Percentiles rank a stretch among this genome's conserved stretches.
phyloP scores from a whole-genome alignment of 2,329 filamentous ascomycete species.

The Fonsecaea nubica region DNA sequence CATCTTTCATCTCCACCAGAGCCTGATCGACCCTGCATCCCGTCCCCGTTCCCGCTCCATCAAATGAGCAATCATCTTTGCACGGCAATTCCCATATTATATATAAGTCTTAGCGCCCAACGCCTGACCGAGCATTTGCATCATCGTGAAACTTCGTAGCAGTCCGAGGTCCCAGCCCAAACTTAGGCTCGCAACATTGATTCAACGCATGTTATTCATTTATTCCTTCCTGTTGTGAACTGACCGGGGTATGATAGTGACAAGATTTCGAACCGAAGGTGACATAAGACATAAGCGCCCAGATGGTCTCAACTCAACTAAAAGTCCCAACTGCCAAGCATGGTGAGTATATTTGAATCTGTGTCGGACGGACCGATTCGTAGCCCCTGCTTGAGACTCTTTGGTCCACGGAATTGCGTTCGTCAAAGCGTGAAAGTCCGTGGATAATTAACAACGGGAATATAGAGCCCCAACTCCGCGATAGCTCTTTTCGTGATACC shows the following conservation, averaged over 20 bases:
- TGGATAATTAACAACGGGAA: not conserved
- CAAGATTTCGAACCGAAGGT: not conserved
- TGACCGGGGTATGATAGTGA: not conserved
- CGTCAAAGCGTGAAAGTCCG: not conserved
- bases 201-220: not conserved
- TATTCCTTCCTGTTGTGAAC: not conserved
- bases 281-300: not conserved
- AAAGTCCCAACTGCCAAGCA: not conserved
- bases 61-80: too few species aligned
- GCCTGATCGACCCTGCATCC: not conserved
- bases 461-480: not conserved
- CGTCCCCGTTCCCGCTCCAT: too few species aligned
- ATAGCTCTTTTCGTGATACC: not conserved
- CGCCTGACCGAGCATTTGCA: not conserved
- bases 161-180: not conserved
- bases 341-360: not conserved
- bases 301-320: not conserved
- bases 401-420: not conserved
- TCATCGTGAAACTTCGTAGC: constrained; percentile 4
- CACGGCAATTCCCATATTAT: not conserved
- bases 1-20: not conserved
- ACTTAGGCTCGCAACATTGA: not conserved
- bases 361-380: not conserved
- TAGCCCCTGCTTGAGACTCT: not conserved
- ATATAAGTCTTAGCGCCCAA: not conserved